A percentile compares a stretch with the other conserved stretches of the same genome.
Conservation (phyloP, 2,329 filamentous ascomycete genomes). For the Cadophora malorum region DNA sequence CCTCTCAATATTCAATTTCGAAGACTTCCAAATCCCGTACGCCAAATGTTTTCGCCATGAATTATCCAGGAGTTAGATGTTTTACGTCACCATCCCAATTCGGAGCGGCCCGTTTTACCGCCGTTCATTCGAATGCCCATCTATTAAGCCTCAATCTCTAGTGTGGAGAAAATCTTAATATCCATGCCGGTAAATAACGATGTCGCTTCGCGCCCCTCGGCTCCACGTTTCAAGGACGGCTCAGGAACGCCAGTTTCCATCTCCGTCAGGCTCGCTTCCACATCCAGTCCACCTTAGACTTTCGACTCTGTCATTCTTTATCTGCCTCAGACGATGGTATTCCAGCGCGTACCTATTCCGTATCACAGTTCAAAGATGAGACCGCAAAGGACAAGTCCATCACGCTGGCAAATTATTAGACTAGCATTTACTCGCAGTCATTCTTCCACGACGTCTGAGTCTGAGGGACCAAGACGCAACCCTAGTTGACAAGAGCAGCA, state of each 20-base stretch:
- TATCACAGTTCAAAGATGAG: background rate
- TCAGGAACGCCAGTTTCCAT: background rate
- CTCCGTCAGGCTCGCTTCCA: background rate
- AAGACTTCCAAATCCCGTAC: background rate
- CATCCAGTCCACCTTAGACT: background rate
- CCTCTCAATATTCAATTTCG: background rate
- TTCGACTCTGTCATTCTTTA: background rate
- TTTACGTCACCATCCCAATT: slow-evolving; percentile 6
- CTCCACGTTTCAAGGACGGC: background rate
- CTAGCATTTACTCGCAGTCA: background rate
- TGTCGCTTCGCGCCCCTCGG: background rate
- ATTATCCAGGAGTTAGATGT: background rate
- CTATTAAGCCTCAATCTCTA: slow-evolving; percentile 8
- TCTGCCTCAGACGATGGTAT: background rate
- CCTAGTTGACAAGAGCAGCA: background rate
- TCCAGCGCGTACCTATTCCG: background rate
- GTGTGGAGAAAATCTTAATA: slow-evolving; percentile 13
- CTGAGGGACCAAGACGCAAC: background rate
- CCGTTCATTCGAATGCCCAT: background rate
- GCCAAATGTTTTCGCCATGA: background rate
- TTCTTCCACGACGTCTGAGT: background rate
- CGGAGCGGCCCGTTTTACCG: slow-evolving; percentile 23
- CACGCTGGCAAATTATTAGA: background rate
- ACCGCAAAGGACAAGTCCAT: background rate
- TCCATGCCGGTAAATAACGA: slow-evolving; percentile 10